phyloP scores from a whole-genome alignment of 331 rosid genomes.

The Malus hybrid region DNA sequence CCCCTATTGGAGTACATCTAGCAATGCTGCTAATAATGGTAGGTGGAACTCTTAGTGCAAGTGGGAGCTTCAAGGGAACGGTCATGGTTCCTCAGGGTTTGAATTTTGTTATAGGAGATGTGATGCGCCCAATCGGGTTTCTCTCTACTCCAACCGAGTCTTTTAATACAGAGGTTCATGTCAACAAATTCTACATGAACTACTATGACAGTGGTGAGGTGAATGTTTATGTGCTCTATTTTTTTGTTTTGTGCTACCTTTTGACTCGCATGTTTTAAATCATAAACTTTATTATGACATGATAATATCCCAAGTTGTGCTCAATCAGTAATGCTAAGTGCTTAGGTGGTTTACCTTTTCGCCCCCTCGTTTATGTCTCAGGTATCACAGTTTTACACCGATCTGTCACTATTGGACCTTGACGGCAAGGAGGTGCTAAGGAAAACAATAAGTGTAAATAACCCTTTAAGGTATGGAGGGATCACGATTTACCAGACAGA shows the following conservation, averaged over 20 bases:
- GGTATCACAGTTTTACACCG: slow-evolving; percentile 87
- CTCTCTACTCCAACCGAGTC: slow-evolving; percentile 72
- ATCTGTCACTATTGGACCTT: slow-evolving; percentile 66
- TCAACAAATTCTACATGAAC: slow-evolving; percentile 84
- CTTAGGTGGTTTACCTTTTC: background rate
- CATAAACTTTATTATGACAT: background rate
- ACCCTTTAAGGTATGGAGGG: slow-evolving; percentile 80
- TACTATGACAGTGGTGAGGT: slow-evolving; percentile 94
- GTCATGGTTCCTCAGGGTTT: slow-evolving; percentile 97
- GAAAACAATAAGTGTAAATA: slow-evolving; percentile 88
- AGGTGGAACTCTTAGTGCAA: slow-evolving; percentile 89
- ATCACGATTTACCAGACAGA: slow-evolving; percentile 93
- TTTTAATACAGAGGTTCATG: slow-evolving; percentile 87
- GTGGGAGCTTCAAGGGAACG: slow-evolving; percentile 94
- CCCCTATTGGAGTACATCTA: slow-evolving; percentile 93
- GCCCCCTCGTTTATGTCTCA: slow-evolving; percentile 19
- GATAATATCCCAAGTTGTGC: background rate
- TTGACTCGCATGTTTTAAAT: background rate
- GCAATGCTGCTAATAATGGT: slow-evolving; percentile 84
- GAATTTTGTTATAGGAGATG: slow-evolving; percentile 91
- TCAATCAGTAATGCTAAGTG: background rate
- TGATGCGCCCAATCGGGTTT: slow-evolving; percentile 78
- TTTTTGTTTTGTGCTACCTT: background rate
- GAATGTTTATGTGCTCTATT: slow-evolving; percentile 4
- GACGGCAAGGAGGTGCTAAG: slow-evolving; percentile 84